Percentiles rank a stretch among this genome's conserved stretches.
These are phyloP conservation scores for Euphorbia tirucalli DNA, from an alignment of 345 rosid species.

Conservation along the genomic window DNA sequence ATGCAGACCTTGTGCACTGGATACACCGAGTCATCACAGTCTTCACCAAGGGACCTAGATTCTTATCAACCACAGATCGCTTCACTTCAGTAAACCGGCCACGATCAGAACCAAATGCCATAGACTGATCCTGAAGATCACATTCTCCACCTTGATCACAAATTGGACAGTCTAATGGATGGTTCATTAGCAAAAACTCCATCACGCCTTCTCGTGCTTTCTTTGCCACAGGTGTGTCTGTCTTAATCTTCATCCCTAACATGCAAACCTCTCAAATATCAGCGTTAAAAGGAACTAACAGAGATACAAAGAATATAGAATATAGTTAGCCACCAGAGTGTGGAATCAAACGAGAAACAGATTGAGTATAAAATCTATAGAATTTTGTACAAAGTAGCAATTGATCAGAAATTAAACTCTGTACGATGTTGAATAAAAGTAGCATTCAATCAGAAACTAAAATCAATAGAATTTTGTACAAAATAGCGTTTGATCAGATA, in stretches of 20 bases:
- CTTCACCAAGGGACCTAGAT: constrained; percentile 97
- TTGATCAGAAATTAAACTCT: neutral
- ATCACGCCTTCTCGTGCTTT: constrained; percentile 98
- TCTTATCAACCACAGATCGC: constrained; percentile 97
- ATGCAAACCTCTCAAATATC: constrained; percentile 10
- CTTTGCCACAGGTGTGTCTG: constrained; percentile 91
- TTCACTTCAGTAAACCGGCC: constrained; percentile 96
- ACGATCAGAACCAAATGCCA: constrained; percentile 99
- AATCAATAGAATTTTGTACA: neutral
- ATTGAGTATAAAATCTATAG: neutral
- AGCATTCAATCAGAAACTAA: neutral
- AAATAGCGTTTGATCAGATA: neutral
- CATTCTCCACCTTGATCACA: constrained; percentile 99
- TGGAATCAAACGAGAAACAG: neutral
- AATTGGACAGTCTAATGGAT: constrained; percentile 94
- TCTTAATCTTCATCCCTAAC: constrained; percentile 97
- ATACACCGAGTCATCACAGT: constrained; percentile 99
- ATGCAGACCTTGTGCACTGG: constrained; percentile 85
- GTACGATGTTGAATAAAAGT: neutral
- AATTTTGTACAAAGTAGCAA: neutral
- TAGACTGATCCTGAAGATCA: constrained; percentile 98
- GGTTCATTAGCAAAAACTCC: constrained; percentile 97
- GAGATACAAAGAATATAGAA: neutral
- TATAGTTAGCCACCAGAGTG: neutral
- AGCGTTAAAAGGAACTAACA: neutral